Conservation (phyloP, 108 stramenopile genomes). For the Cyclotella atomus region DNA sequence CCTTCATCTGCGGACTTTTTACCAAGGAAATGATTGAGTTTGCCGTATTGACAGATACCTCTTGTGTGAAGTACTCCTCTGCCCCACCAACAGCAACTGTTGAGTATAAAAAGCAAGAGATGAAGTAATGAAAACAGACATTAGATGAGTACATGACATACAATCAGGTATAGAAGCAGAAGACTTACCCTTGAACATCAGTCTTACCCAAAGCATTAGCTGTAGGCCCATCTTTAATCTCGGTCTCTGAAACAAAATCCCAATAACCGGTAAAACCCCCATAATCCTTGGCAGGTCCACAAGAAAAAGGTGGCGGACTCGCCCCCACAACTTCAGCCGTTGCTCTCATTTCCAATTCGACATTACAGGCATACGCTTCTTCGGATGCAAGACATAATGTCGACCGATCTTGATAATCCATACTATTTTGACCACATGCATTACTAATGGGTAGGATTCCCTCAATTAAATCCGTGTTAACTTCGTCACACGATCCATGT, state of each 20-base stretch:
- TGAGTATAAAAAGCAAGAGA: neutral
- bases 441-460: constrained; percentile 22
- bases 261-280: constrained; percentile 22
- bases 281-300: constrained; percentile 25
- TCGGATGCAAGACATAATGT: neutral
- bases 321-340: neutral
- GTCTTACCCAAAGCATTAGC: constrained; percentile 19
- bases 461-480: constrained; percentile 17
- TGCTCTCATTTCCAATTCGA: constrained; percentile 25
- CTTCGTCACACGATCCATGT: constrained; percentile 39
- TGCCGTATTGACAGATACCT: constrained; percentile 52
- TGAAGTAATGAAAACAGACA: no score
- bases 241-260: constrained; percentile 19
- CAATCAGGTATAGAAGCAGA: neutral
- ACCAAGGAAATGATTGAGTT: constrained; percentile 52
- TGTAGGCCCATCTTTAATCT: constrained; percentile 4
- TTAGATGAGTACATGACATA: no score
- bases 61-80: constrained; percentile 40
- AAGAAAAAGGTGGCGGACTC: constrained; percentile 24
- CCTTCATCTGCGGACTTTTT: constrained; percentile 42
- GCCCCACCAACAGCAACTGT: constrained; percentile 61
- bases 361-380: constrained; percentile 28
- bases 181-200: constrained; percentile 43
- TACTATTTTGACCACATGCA: constrained; percentile 44
- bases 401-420: constrained; percentile 24